These are phyloP conservation scores for Saturnispora kantuleensis DNA, from an alignment of 805 yeast genomes.

Conservation along the genomic window DNA sequence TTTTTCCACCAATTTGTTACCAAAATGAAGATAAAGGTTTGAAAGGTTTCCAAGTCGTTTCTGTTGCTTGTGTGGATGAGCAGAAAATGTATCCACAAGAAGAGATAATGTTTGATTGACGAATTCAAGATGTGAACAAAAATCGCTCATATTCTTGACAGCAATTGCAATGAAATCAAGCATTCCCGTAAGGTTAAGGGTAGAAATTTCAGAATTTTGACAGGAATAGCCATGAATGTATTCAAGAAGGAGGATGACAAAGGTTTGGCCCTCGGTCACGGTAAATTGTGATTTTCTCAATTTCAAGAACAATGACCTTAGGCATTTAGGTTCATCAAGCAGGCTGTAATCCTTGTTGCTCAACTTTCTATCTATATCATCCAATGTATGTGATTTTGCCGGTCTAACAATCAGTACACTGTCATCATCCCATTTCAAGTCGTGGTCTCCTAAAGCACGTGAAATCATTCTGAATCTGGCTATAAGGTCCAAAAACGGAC, in stretches of 20 bases:
- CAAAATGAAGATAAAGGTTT: conserved; percentile 35
- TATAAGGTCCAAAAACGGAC: not conserved
- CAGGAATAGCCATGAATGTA: not conserved
- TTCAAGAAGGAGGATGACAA: not conserved
- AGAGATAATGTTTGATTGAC: not conserved
- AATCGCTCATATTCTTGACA: conserved; percentile 6
- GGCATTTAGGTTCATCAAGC: not conserved
- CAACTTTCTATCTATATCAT: no score
- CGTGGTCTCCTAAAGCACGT: not conserved
- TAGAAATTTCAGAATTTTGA: not conserved
- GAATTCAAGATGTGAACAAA: conserved; percentile 16
- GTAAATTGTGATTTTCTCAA: conserved; percentile 11
- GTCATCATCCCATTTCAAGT: conserved; percentile 1
- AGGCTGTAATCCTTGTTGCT: no score
- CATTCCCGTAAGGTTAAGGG: not conserved
- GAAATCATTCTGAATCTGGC: not conserved
- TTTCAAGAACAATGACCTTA: conserved; percentile 2
- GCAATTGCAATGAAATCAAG: not conserved
- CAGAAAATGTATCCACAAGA: not conserved
- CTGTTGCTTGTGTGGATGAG: conserved; percentile 8
- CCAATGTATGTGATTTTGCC: no score
- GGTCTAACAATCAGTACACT: no score
- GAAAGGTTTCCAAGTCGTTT: conserved; percentile 39
- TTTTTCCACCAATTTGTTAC: conserved; percentile 18
- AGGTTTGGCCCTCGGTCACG: not conserved